Base-by-base conservation (phyloP, 768 basidiomycete genomes). In the Clitopilus hobsonii region DNA sequence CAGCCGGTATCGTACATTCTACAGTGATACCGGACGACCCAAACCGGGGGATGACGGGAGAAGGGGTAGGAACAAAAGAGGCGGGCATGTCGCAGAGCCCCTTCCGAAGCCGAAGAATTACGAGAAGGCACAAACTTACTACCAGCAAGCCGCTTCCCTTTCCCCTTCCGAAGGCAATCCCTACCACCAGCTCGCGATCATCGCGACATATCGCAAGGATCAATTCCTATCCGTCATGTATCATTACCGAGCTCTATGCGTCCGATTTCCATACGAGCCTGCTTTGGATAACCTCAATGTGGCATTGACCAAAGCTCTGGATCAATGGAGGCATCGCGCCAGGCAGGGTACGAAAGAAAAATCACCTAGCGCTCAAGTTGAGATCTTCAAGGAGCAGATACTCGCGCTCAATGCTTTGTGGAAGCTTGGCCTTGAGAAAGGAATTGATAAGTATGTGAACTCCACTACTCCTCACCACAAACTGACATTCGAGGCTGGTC, bases 171-270 rank as follows among this genome's bases (percentile, higher is more conserved):
- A 96, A 60, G 97, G 96, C 60, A 95, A 98, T 64, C 83, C 97
- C 0, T 96, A 89, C 18, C 96, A 98, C 67, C 97, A 98, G 69
- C 84, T 98, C 18, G 97, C 96, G 3, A 95, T 98, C 56, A 81
- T 98, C 27, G 82, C 93, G 2, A 85, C 88, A 4, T 95, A 97
- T 68, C 78, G 88, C 61, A 79, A 81, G 58, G 93, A 98, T 69
- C 75, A 81, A n/a, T 94, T 96, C 63, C 71, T 75, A 27, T 86
- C 91, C 26, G 73, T 92, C 7, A 80, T 89, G 51, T 88, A 94
- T 69, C 96, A 98, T 68, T 94, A 94, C 66, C 87, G 94, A 26
- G 91, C 96, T 1, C 76, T 98, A 11, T 95, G 93, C 63, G 91
- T 94, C 29, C 80, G 81, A 32, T 81, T 84, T 55, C 89, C 94